Evolutionary conservation across 768 basidiomycete genomes (phyloP).

Genomic region (Mycena indigotica): DNA sequence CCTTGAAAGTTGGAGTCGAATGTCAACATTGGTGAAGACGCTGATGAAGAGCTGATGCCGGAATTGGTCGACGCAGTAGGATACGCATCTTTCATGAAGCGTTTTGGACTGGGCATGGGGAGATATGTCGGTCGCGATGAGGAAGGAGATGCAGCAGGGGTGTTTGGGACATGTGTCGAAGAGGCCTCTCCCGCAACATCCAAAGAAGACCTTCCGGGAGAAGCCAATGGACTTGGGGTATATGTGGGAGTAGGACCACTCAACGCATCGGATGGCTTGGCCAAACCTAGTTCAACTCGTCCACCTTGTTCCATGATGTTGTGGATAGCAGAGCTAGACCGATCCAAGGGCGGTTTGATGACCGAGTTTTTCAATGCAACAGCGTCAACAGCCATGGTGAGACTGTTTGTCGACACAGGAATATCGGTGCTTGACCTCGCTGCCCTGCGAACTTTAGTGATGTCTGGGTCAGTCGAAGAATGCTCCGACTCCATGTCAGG

Average conservation of each 20-base stretch:
- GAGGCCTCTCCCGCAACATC: neutral
- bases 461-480: slow-evolving; percentile 21
- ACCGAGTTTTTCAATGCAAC: slow-evolving; percentile 31
- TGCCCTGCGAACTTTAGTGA: slow-evolving; percentile 25
- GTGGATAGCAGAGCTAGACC: slow-evolving; percentile 54
- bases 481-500: slow-evolving; percentile 32
- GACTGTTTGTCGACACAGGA: slow-evolving; percentile 25
- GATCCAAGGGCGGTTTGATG: slow-evolving; percentile 29
- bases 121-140: slow-evolving; percentile 21
- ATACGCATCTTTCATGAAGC: slow-evolving; percentile 15
- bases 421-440: slow-evolving; percentile 20
- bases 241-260: neutral
- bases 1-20: slow-evolving; percentile 44
- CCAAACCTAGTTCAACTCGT: slow-evolving; percentile 56
- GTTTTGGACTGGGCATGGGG: slow-evolving; percentile 24
- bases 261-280: slow-evolving; percentile 27
- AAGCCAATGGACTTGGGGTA: slow-evolving; percentile 9
- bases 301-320: slow-evolving; percentile 71
- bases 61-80: slow-evolving; percentile 16
- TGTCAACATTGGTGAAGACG: slow-evolving; percentile 35
- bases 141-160: neutral
- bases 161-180: slow-evolving; percentile 2
- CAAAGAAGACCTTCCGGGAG: slow-evolving; percentile 3
- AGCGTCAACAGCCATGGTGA: slow-evolving; percentile 34
- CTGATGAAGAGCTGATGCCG: slow-evolving; percentile 9